Evolutionary conservation across 2,329 filamentous ascomycete genomes (phyloP).

Genomic region (Remersonia thermophila): DNA sequence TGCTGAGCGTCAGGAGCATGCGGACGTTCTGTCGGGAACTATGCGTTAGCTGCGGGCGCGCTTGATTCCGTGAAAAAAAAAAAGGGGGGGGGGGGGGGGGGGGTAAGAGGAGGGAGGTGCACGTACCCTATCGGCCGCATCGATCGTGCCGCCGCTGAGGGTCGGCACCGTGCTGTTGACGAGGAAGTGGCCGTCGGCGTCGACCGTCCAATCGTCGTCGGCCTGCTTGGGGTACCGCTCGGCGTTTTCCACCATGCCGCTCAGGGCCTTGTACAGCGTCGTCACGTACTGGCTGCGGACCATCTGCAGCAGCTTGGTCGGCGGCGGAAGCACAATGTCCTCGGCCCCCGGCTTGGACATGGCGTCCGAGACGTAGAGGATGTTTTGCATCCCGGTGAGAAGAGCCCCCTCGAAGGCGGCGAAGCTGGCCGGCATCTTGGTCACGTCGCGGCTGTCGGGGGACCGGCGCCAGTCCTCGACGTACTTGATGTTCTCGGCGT

Average conservation of each 20-base stretch:
- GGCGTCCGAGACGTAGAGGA: slow-evolving; percentile 82
- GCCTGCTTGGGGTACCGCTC: slow-evolving; percentile 58
- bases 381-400: slow-evolving; percentile 81
- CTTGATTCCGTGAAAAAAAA: not conserved
- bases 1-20: slow-evolving; percentile 87
- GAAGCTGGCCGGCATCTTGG: slow-evolving; percentile 81
- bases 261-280: slow-evolving; percentile 85
- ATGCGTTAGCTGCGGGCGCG: not conserved
- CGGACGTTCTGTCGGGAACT: slow-evolving; percentile 57
- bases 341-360: slow-evolving; percentile 59
- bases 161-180: slow-evolving; percentile 5
- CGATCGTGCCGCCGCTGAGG: slow-evolving; percentile 32
- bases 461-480: slow-evolving; percentile 90
- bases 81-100: not conserved
- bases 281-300: slow-evolving; percentile 86
- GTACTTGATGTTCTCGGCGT: slow-evolving; percentile 83
- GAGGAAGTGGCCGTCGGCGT: slow-evolving; percentile 30
- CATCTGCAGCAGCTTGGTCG: slow-evolving; percentile 78
- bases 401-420: slow-evolving; percentile 73
- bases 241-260: slow-evolving; percentile 94
- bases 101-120: no score
- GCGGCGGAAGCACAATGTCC: slow-evolving; percentile 74
- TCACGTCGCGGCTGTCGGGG: slow-evolving; percentile 71
- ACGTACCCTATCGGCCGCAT: slow-evolving; percentile 46
- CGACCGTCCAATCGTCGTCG: slow-evolving; percentile 48